Percentiles rank a stretch among this genome's conserved stretches.
phyloP scores from a whole-genome alignment of 176 grass and related monocot species.

The Juncus effusus region DNA sequence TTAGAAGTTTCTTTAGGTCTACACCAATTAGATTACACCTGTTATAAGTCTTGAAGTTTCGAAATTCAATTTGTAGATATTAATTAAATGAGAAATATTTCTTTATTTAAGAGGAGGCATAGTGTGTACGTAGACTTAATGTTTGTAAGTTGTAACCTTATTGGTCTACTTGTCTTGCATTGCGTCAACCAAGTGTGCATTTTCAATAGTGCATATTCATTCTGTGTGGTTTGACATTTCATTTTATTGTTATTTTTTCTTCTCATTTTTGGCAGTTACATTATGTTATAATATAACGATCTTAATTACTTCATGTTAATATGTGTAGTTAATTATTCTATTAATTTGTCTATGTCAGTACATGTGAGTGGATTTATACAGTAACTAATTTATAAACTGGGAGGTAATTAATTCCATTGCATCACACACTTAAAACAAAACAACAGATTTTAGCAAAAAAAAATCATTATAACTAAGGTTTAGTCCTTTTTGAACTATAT shows the following conservation, averaged over 20 bases:
- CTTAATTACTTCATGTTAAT: not conserved
- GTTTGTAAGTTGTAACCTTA: slow-evolving; percentile 13
- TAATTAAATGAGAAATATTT: slow-evolving; percentile 15
- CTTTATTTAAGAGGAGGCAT: not conserved
- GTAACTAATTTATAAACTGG: not conserved
- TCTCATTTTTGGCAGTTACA: not conserved
- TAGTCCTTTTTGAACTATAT: no score
- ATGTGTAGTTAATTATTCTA: no score
- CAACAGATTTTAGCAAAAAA: not conserved
- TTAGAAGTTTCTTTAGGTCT: not conserved
- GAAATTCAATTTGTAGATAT: slow-evolving; percentile 17
- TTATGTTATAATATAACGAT: not conserved
- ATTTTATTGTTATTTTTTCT: not conserved
- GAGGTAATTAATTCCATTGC: slow-evolving; percentile 15
- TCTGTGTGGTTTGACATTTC: not conserved
- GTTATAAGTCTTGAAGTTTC: slow-evolving; percentile 17
- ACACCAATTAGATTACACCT: slow-evolving; percentile 18
- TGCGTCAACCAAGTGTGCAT: slow-evolving; percentile 15
- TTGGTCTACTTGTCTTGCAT: slow-evolving; percentile 16
- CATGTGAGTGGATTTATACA: not conserved
- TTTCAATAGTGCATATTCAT: not conserved
- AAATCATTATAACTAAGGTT: no score
- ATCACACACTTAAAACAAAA: slow-evolving; percentile 5
- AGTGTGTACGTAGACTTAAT: slow-evolving; percentile 10
- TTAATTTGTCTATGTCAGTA: slow-evolving; percentile 5